These are phyloP conservation scores for Zea luxurians DNA, from an alignment of 176 grass and related monocot species.

Conservation along the genomic window DNA sequence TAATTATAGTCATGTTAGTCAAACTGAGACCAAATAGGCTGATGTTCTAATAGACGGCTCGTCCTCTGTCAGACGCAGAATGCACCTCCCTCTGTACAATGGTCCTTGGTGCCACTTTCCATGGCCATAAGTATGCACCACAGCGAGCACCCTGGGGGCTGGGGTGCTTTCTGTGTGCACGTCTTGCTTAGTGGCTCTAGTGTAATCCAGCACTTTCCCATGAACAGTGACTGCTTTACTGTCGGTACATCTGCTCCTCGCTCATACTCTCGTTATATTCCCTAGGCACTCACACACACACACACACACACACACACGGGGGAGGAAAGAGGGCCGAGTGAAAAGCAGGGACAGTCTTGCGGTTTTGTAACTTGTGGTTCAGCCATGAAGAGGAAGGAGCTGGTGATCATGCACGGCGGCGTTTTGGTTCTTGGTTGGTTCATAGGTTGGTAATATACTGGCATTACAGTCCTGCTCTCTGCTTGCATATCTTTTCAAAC, in stretches of 20 bases:
- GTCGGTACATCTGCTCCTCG: conserved; percentile 36
- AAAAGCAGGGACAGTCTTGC: conserved; percentile 6
- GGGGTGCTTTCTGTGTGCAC: conserved; percentile 38
- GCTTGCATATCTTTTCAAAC: neutral
- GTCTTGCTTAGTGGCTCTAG: conserved; percentile 37
- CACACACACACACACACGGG: neutral
- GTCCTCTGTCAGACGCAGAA: conserved; percentile 14
- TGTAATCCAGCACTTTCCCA: conserved; percentile 37
- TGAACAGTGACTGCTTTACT: conserved; percentile 47
- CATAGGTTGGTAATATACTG: conserved; percentile 46
- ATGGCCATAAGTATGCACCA: conserved; percentile 46
- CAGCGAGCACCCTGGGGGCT: conserved; percentile 8
- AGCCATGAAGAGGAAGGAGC: conserved; percentile 58
- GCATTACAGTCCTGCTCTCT: conserved; percentile 14
- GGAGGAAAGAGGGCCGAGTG: conserved; percentile 19
- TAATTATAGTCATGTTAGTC: conserved; percentile 3
- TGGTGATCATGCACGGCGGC: conserved; percentile 45
- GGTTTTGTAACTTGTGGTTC: neutral
- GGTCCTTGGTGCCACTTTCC: conserved; percentile 37
- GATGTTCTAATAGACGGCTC: neutral
- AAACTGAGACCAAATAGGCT: neutral
- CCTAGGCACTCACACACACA: conserved; percentile 8
- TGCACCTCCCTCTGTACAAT: conserved; percentile 11
- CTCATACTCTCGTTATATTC: conserved; percentile 54
- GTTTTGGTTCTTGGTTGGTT: conserved; percentile 53